Conservation (phyloP, 2,329 filamentous ascomycete genomes). For the Phyllosticta paracitricarpa region DNA sequence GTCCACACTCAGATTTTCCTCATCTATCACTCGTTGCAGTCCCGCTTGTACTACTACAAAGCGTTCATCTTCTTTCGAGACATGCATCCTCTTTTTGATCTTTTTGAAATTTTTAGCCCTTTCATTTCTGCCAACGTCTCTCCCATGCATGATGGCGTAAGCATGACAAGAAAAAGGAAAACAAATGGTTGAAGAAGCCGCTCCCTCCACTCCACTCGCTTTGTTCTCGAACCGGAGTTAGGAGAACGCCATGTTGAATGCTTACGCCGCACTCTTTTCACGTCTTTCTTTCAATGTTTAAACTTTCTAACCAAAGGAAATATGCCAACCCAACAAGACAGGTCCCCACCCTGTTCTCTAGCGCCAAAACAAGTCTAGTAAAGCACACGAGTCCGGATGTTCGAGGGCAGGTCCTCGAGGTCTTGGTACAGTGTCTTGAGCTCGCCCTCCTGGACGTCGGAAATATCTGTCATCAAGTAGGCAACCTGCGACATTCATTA, state of each 20-base stretch:
- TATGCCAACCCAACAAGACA: background rate
- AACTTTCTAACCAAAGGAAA: background rate
- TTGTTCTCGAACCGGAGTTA: constrained; percentile 4
- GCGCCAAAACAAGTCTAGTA: constrained; percentile 25
- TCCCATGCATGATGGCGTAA: background rate
- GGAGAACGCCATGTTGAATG: constrained; percentile 30
- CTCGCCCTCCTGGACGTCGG: constrained; percentile 67
- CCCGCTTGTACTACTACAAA: background rate
- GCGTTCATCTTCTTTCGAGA: background rate
- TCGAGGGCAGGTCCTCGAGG: constrained; percentile 72
- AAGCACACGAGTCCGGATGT: constrained; percentile 40
- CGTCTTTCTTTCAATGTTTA: background rate
- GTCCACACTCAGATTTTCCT: background rate
- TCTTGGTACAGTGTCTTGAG: constrained; percentile 79
- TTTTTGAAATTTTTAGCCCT: background rate
- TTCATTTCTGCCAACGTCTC: background rate
- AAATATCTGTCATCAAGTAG: constrained; percentile 97
- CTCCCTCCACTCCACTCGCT: background rate
- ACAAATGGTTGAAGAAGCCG: background rate
- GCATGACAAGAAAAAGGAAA: background rate
- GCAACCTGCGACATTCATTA: constrained; percentile 48
- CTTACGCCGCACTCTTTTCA: constrained; percentile 12
- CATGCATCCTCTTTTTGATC: background rate
- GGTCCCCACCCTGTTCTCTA: background rate
- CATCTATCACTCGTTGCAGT: background rate